A percentile compares a stretch with the other conserved stretches of the same genome.
These are phyloP conservation scores for Hyaloperonospora brassicae DNA, from an alignment of 352 stramenopile genomes.

Conservation along the genomic window DNA sequence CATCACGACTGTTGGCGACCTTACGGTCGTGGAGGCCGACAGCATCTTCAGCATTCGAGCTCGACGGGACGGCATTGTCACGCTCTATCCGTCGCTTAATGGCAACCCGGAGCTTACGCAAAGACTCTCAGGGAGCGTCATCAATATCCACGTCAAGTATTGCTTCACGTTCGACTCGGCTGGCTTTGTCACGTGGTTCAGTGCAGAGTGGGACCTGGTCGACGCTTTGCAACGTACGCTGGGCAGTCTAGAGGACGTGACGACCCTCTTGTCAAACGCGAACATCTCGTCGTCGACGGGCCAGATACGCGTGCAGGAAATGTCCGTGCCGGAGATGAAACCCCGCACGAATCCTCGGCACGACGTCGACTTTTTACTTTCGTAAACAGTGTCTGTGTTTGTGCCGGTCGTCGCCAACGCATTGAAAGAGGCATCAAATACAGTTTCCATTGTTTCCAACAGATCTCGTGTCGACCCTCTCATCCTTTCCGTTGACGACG, in stretches of 20 bases:
- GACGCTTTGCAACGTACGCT: conserved; percentile 33
- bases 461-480: too few species aligned
- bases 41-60: conserved; percentile 32
- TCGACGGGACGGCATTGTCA: conserved; percentile 33
- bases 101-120: conserved; percentile 40
- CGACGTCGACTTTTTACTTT: conserved; percentile 42
- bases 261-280: conserved; percentile 30
- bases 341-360: conserved; percentile 21
- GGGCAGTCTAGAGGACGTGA: conserved; percentile 32
- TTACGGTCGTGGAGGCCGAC: conserved; percentile 39
- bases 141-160: conserved; percentile 36
- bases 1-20: conserved; percentile 27
- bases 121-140: conserved; percentile 32
- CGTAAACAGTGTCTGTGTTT: conserved; percentile 22
- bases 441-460: too few species aligned
- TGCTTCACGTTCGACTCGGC: conserved; percentile 41
- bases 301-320: conserved; percentile 28
- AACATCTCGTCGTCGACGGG: conserved; percentile 52
- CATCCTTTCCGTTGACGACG: too few species aligned
- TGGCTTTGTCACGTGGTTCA: conserved; percentile 41
- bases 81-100: conserved; percentile 37
- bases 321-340: conserved; percentile 5
- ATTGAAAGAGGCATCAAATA: too few species aligned
- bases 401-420: conserved; percentile 2
- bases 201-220: conserved; percentile 50